Base-by-base conservation (phyloP, 768 basidiomycete species). In the Filobasidium floriforme region DNA sequence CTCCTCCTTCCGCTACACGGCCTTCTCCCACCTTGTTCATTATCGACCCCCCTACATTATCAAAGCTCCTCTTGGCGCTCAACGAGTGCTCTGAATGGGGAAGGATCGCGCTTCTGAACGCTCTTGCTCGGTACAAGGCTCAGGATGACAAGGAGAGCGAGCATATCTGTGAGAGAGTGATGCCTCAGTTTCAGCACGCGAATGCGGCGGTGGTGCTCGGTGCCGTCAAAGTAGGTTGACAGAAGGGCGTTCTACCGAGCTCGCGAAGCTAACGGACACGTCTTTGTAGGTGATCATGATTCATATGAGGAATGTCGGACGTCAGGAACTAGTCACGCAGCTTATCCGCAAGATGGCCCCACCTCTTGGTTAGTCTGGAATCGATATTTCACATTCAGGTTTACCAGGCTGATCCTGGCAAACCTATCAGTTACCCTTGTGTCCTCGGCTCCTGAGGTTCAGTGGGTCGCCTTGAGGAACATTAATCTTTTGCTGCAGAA, bases 31-130 rank as follows among this genome's bases (percentile, higher is more conserved):
- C 86, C 19, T 77, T 87, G 62, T 97, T 98, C 80, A 80, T 79
- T 66, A 90, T 98, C 77, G 92, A 92, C n/a, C 79, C 87, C 7
- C 78, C 85, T 0, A 84, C 93, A 66, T 83, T 99, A 60, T 88
- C 84, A 79, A 96, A 93, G 76, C 85, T 99, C 18, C 82, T 99
- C 63, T 89, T 98, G 62, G 96, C 94, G 1, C 82, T 99, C 22
- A 94, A 94, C 76, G 96, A 98, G 79, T 97, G 94, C 76, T 94
- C 93, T 0, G 96, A 99, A 80, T 99, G 96, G 96, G 96, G 96
- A 40, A 85, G 94, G 65, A 92, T 99, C 18, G 92, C 93, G 0
- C 86, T 99, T 43, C 80, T 98, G 61, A 89, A 88, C 66, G 90
- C 91, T 0, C 81, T 98, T 37, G 84, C 90, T 6, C 85, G 89